Conservation (phyloP, 495 filamentous ascomycete species). For the Penicillium flavigenum region DNA sequence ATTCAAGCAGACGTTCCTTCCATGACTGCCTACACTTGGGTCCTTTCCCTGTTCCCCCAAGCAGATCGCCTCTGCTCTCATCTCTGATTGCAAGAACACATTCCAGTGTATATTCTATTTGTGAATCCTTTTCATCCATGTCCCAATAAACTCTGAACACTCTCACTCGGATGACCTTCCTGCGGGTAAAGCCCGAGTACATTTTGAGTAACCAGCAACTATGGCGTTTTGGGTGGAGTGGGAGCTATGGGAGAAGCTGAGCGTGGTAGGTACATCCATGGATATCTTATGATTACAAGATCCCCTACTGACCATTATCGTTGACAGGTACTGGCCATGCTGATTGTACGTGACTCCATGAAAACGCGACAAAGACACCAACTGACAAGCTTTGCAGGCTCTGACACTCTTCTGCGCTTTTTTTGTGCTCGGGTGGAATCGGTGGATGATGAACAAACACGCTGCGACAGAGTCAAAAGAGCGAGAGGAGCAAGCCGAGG, state of each 20-base stretch:
- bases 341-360: constrained; percentile 42
- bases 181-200: background rate
- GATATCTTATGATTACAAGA: background rate
- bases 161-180: background rate
- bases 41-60: background rate
- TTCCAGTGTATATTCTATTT: background rate
- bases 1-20: background rate
- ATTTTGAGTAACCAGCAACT: background rate
- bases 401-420: constrained; percentile 47
- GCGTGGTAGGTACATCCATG: constrained; percentile 65
- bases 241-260: constrained; percentile 89
- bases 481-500: constrained; percentile 42
- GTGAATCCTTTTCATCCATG: too few relatives aligned
- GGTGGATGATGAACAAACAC: constrained; percentile 63
- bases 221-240: constrained; percentile 72
- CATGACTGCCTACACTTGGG: background rate
- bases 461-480: constrained; percentile 64
- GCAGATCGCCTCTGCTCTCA: background rate
- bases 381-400: constrained; percentile 44
- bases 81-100: background rate
- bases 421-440: constrained; percentile 54
- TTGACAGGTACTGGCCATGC: constrained; percentile 41
- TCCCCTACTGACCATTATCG: constrained; percentile 15
- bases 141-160: background rate
- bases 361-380: background rate